Evolutionary conservation across 2,329 filamentous ascomycete genomes (phyloP), one percentile per base, ranked within the genome.

Genomic region (Fonsecaea multimorphosa): DNA sequence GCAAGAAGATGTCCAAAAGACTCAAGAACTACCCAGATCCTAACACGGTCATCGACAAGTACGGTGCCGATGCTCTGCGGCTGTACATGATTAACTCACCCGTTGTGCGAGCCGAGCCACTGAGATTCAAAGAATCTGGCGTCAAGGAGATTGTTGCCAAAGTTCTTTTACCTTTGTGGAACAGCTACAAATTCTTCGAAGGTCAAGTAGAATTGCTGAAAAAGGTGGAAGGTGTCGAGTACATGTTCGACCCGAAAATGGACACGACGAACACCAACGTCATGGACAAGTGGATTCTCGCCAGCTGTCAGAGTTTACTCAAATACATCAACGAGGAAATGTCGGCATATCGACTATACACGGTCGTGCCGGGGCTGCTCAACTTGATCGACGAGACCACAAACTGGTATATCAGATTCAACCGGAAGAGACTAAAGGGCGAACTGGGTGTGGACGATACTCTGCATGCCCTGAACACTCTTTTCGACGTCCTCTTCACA

Each of bases 1-100:
- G 92, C 63, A 96, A 96, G 84, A 96, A 96, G 82, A 96, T 96
- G 92, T 95, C 92, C 12, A 96, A 96, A 79, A 87, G 92, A 46
- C 84, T 96, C 55, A 94, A 96, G 81, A 96, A 96, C 78, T 96
- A 95, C 77, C 92, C 92, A 0, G 92, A 96, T 73, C 92, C 92
- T 3, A 83, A 81, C 61, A 81, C 91, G 52, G 86, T 96, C 70
- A 93, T 96, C 83, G 81, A 89, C 67, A 90, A 90, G 76, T 94
- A 94, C 75, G 92, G 92, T 24, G 92, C 91, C 1, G 92, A 96
- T 79, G 91, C 92, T n/a, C 85, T 96, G 40, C 89, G 92, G 54
- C 82, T 96, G n/a, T 96, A 96, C 75, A 85, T 96, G 73, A 96
- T 96, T 80, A 96, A 95, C 79, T 96, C 92, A 0, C 92, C 92